These are phyloP conservation scores for Tripidium arundinaceum DNA, from an alignment of 202 grass and related monocot species.

Conservation along the genomic window DNA sequence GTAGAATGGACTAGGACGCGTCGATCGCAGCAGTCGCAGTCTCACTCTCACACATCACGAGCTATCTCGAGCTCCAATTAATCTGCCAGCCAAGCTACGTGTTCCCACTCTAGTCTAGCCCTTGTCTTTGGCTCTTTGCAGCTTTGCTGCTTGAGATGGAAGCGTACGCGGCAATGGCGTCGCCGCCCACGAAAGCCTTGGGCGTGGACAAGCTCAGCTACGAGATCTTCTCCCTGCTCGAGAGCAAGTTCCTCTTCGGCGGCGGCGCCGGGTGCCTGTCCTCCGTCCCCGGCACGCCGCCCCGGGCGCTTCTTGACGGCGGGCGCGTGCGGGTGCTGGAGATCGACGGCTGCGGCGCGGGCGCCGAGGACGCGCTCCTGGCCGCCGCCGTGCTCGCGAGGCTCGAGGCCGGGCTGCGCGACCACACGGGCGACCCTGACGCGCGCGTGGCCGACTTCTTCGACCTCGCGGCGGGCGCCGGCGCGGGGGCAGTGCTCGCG, in stretches of 20 bases:
- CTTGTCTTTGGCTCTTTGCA: no score
- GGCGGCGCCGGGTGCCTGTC: not conserved
- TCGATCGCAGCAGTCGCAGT: not conserved
- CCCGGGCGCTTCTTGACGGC: conserved; percentile 9
- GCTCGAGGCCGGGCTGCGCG: conserved; percentile 50
- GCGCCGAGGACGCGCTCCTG: conserved; percentile 38
- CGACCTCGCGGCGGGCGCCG: conserved; percentile 54
- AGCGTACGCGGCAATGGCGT: conserved; percentile 32
- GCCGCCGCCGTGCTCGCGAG: conserved; percentile 48
- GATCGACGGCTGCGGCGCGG: conserved; percentile 52
- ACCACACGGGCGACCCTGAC: conserved; percentile 22
- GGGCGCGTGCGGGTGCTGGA: conserved; percentile 53
- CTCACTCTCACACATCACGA: not conserved
- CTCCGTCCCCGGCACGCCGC: conserved; percentile 17
- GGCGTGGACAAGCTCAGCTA: conserved; percentile 59
- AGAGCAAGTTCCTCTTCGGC: conserved; percentile 68
- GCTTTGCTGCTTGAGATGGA: conserved; percentile 30
- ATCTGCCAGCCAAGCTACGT: not conserved
- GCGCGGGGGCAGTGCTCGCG: conserved; percentile 53
- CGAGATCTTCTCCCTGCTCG: conserved; percentile 70
- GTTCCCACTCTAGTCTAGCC: not conserved
- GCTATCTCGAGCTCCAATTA: not conserved
- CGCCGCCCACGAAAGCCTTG: conserved; percentile 14
- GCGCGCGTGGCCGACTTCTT: conserved; percentile 71
- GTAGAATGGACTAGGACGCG: not conserved